Conservation (phyloP, 2,329 filamentous ascomycete species). For the Colletotrichum magnum region DNA sequence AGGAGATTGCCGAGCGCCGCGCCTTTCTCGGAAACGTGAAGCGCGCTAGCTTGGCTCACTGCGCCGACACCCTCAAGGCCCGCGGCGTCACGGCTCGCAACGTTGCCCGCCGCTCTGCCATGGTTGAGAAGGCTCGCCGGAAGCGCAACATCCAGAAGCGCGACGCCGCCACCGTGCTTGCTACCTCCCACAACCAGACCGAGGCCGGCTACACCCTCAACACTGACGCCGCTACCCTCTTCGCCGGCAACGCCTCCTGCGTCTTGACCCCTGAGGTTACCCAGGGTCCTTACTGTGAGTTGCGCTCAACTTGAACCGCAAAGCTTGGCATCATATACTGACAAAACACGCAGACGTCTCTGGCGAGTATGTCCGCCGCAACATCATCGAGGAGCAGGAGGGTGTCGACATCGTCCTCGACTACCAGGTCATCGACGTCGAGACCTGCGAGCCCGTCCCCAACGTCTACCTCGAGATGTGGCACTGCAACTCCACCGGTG, state of each 20-base stretch:
- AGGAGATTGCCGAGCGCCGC: conserved; percentile 65
- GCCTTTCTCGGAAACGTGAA: conserved; percentile 58
- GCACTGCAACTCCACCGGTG: conserved; percentile 61
- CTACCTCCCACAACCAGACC: conserved; percentile 53
- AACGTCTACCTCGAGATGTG: conserved; percentile 59
- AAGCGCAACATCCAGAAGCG: conserved; percentile 52
- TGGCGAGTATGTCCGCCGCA: conserved; percentile 54
- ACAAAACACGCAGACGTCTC: conserved; percentile 46
- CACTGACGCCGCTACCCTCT: conserved; percentile 49
- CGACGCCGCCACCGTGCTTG: conserved; percentile 49
- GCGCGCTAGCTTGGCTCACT: conserved; percentile 61
- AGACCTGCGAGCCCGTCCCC: conserved; percentile 56
- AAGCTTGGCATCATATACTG: neutral
- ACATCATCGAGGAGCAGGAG: conserved; percentile 57
- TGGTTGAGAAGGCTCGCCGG: conserved; percentile 57
- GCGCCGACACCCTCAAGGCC: conserved; percentile 60
- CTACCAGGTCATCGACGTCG: conserved; percentile 58
- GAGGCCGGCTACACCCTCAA: conserved; percentile 48
- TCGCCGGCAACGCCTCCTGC: conserved; percentile 57
- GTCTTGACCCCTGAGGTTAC: conserved; percentile 62
- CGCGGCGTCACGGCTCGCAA: conserved; percentile 61
- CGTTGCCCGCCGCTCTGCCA: conserved; percentile 58
- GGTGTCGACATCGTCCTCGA: conserved; percentile 59
- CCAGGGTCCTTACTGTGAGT: conserved; percentile 62
- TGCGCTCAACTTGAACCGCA: neutral